Base-by-base conservation (phyloP, 2,329 filamentous ascomycete genomes). In the Penicillium sclerotiorum region DNA sequence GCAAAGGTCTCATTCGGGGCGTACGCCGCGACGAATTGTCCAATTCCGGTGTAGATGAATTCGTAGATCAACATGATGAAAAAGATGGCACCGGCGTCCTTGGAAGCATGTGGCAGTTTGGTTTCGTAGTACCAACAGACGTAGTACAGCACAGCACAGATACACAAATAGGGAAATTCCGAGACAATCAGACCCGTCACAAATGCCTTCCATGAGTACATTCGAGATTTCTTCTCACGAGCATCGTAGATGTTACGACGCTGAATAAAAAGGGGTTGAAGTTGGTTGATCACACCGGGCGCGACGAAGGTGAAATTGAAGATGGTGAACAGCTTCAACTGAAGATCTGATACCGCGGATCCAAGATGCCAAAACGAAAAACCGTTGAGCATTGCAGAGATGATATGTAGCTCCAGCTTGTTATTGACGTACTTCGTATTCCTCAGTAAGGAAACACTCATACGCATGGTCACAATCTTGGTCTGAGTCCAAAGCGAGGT, bases 161-260 rank as follows among this genome's bases (percentile, higher is more conserved):
- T 62, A 55, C 88, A 77, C 0, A 86, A 81, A 38, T 81, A 81
- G 0, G 88, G 87, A 15, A 91, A 81, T 63, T 91, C 88, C 3
- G 80, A 81, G 1, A 90, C 73, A 4, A 90, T 77, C 51, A 87
- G 82, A 0, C 85, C 86, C 0, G 85, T 86, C 49, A 80, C 81
- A 63, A 90, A 90, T 0, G 87, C 85, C n/a, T 84, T 71, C 84
- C 87, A 90, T 21, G 83, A 83, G 68, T 91, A 91, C 57, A 89
- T 89, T 21, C 86, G 80, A 0, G 82, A 85, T 3, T 87, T 87
- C 8, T 85, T 79, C 64, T 91, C 88, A 21, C 88, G 80, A 0
- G 64, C 54, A 8, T 87, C 80, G 79, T 86, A 91, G 7, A 91
- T 75, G 0, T 80, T 80, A 64, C 87, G 81, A 60, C 77, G 79